Base-by-base conservation (phyloP, 1,139 yeast genomes). In the Candida labiduridarum region DNA sequence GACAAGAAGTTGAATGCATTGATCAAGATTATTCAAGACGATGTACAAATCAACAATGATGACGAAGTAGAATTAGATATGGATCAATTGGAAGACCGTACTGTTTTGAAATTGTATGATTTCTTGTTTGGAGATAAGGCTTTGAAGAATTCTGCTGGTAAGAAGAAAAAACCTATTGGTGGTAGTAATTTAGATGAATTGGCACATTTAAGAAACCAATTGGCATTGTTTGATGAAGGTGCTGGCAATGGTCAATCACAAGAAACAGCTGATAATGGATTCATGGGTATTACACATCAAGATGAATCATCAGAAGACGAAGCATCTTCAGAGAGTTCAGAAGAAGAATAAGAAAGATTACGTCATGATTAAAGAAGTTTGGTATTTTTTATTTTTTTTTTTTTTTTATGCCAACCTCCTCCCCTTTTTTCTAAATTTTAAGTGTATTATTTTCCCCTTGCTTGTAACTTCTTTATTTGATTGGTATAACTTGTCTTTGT, bases 61-160 rank as follows among this genome's bases (percentile, higher is more conserved):
- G 95, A 87, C 65, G 80, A 76, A 59, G 95, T 94, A 53, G 99
- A 95, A 74, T 79, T 94, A 55, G 99, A 95, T 68, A 88, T 95
- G 85, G 98, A 94, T 68, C 89, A 87, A 68, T 80, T 94, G 60
- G 97, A 90, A 61, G 94, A 90, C 59, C 76, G 83, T 48, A 92
- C 98, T 1, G 82, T 94, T 46, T 72, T 89, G 65, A 89, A 89
- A 63, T 75, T 94, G 58, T 92, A 92, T 76, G 87, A 89, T 67
- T 87, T 80, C 66, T 85, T 87, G 53, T 87, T 87, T 59, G 84
- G 84, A 54, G 79, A 80, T 58, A 80, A 79, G 62, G 76, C 76
- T 30, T 67, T 76, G 50, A 65, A 71, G 40, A 68, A 64, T 42
- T 64, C 66, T 45, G 63, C 63, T 51, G 78, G 76, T 65, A 82